phyloP scores from a whole-genome alignment of 768 basidiomycete genomes.

The Hericium alpestre region DNA sequence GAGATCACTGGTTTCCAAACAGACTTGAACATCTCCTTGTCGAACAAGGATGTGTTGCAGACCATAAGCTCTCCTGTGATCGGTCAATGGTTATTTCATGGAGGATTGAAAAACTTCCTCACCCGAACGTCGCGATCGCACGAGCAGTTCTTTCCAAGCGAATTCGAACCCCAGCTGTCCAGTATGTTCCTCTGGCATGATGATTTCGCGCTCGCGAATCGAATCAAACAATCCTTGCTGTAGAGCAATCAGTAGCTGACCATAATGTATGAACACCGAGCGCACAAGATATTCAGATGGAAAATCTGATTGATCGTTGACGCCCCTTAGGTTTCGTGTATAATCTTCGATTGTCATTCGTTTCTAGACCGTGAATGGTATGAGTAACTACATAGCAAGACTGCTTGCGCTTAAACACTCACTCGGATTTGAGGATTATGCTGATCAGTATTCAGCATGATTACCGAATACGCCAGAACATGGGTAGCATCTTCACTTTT shows the following conservation, averaged over 20 bases:
- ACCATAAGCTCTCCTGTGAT: conserved; percentile 54
- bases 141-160: conserved; percentile 93
- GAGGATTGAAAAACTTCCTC: conserved; percentile 10
- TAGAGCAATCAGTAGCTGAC: background rate
- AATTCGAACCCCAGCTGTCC: conserved; percentile 97
- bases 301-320: conserved; percentile 81
- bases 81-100: conserved; percentile 1
- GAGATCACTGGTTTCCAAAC: conserved; percentile 89
- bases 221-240: conserved; percentile 90
- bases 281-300: conserved; percentile 75
- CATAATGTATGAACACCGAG: background rate
- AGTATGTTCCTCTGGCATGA: conserved; percentile 96
- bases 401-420: conserved; percentile 23
- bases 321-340: conserved; percentile 81
- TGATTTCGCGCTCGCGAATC: conserved; percentile 87
- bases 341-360: conserved; percentile 96
- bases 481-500: conserved; percentile 88
- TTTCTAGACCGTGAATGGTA: conserved; percentile 43
- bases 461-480: conserved; percentile 89
- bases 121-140: conserved; percentile 76
- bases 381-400: background rate
- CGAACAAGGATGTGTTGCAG: conserved; percentile 73
- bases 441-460: conserved; percentile 95
- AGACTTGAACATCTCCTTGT: conserved; percentile 88
- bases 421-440: conserved; percentile 91